Conservation (phyloP, 2,329 filamentous ascomycete genomes). For the Cladosporium sp. region DNA sequence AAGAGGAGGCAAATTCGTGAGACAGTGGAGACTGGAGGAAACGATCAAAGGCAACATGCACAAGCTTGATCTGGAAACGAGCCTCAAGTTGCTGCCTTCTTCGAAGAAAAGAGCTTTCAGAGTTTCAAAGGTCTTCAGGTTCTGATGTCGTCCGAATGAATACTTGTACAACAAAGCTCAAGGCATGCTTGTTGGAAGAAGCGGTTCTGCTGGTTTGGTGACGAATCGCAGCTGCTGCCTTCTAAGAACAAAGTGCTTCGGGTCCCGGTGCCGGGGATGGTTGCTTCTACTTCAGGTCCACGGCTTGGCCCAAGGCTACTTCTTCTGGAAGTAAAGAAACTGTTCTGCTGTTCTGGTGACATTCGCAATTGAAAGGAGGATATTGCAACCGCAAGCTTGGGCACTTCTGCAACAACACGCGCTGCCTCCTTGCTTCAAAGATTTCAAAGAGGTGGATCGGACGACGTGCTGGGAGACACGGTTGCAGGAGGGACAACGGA, state of each 20-base stretch:
- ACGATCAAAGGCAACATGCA: not conserved
- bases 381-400: not conserved
- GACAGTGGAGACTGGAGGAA: not conserved
- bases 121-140: not conserved
- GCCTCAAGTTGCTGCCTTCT: not conserved
- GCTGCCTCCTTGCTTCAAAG: not conserved
- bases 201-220: not conserved
- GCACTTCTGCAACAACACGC: not conserved
- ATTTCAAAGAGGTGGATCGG: not conserved
- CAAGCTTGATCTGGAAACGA: not conserved
- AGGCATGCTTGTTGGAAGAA: not conserved
- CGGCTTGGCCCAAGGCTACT: too few species aligned
- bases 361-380: not conserved
- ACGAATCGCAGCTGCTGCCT: not conserved
- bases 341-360: not conserved
- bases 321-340: not conserved
- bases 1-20: not conserved
- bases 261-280: too few species aligned
- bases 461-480: not conserved
- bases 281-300: too few species aligned
- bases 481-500: not conserved
- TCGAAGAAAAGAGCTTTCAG: not conserved
- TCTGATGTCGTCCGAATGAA: not conserved
- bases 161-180: not conserved
- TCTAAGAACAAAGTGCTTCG: not conserved